phyloP scores from a whole-genome alignment of 2,329 filamentous ascomycete species.

The Rasamsonia emersonii region DNA sequence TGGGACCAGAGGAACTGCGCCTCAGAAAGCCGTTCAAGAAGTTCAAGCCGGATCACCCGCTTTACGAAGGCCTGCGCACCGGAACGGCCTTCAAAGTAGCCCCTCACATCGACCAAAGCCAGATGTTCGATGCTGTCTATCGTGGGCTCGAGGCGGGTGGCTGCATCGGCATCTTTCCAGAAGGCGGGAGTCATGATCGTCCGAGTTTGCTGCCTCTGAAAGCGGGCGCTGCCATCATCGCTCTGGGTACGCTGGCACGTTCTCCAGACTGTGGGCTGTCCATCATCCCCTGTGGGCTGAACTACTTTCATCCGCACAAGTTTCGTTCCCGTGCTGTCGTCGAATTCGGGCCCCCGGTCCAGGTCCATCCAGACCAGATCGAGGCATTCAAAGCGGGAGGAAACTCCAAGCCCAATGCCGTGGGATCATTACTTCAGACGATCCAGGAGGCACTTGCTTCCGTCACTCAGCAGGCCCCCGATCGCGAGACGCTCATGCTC shows the following conservation, averaged over 20 bases:
- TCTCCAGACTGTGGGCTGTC: slow-evolving; percentile 80
- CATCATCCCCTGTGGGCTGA: slow-evolving; percentile 96
- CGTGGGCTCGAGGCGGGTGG: slow-evolving; percentile 70
- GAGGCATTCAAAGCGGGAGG: slow-evolving; percentile 76
- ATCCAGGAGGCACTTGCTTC: slow-evolving; percentile 77
- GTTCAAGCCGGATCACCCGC: slow-evolving; percentile 47
- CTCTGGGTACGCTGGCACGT: slow-evolving; percentile 75
- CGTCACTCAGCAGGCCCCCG: slow-evolving; percentile 83
- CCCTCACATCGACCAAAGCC: slow-evolving; percentile 86
- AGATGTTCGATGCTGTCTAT: slow-evolving; percentile 91
- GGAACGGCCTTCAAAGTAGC: slow-evolving; percentile 81
- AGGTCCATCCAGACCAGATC: slow-evolving; percentile 75
- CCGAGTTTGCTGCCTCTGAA: slow-evolving; percentile 87
- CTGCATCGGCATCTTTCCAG: slow-evolving; percentile 92
- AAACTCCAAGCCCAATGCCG: slow-evolving; percentile 62
- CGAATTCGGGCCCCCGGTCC: slow-evolving; percentile 84
- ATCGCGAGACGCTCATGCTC: slow-evolving; percentile 91
- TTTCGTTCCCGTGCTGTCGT: slow-evolving; percentile 92
- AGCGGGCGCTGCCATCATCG: slow-evolving; percentile 97
- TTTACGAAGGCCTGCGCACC: slow-evolving; percentile 40
- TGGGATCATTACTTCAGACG: slow-evolving; percentile 73
- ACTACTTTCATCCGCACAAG: slow-evolving; percentile 98
- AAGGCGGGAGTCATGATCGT: slow-evolving; percentile 91
- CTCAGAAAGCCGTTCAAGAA: slow-evolving; percentile 81
- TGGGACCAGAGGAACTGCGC: slow-evolving; percentile 69